These are phyloP conservation scores for Citeromyces matritensis DNA, from an alignment of 805 yeast genomes.

Conservation along the genomic window DNA sequence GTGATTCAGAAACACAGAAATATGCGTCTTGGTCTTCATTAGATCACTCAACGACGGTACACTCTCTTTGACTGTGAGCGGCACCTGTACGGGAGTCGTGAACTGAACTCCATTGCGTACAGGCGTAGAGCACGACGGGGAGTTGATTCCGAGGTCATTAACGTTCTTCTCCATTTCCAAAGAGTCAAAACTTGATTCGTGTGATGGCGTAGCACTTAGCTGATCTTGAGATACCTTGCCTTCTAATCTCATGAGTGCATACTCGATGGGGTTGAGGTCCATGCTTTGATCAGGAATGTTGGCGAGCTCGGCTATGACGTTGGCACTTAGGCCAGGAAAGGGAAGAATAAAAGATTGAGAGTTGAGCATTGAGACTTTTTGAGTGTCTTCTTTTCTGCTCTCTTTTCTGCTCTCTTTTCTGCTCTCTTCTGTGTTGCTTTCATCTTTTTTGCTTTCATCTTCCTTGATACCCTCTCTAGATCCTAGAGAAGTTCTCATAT, in stretches of 20 bases:
- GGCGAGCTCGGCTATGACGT: conserved; percentile 62
- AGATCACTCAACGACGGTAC: background rate
- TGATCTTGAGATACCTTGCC: conserved; percentile 27
- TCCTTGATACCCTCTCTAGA: no score
- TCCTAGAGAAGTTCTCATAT: conserved; percentile 5
- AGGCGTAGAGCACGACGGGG: background rate
- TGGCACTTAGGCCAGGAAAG: conserved; percentile 32
- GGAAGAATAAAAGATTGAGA: conserved; percentile 17
- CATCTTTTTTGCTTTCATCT: conserved; percentile 7
- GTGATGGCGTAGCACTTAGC: background rate
- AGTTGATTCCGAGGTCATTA: conserved; percentile 14
- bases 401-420: no score
- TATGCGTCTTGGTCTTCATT: conserved; percentile 26
- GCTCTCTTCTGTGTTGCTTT: no score
- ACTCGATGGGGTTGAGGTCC: conserved; percentile 54
- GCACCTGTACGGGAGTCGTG: background rate
- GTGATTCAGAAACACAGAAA: conserved; percentile 69
- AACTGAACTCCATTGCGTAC: background rate
- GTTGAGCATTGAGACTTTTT: conserved; percentile 13
- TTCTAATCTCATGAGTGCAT: conserved; percentile 66
- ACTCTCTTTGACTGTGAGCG: background rate
- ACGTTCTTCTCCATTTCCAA: conserved; percentile 14
- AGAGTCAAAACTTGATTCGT: conserved; percentile 11
- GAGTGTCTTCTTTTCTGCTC: no score
- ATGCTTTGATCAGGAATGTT: conserved; percentile 71